Base-by-base conservation (phyloP, 768 basidiomycete species). In the Panaeolus papilionaceus region DNA sequence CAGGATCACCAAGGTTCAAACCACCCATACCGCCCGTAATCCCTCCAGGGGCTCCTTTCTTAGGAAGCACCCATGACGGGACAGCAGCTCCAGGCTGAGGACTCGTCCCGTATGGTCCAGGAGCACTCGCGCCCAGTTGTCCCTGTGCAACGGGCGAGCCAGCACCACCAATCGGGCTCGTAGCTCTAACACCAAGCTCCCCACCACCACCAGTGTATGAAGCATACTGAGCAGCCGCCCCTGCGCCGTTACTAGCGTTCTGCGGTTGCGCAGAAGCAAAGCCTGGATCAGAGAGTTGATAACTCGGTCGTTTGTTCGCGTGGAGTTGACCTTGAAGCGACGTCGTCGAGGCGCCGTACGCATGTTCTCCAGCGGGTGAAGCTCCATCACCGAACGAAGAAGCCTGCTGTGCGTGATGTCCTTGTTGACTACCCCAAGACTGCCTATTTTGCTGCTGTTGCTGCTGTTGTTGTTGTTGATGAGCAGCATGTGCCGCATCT, bases 11-110 rank as follows among this genome's bases (percentile, higher is more conserved):
- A 26, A 58, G 33, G 14, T 28, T 58, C 54, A 58, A 58, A 23
- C 54, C 54, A 37, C 54, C 54, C 54, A 58, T 33, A 37, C 28
- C 28, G 12, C 64, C 58, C 73, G 18, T 68, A 75, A 28, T 72
- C 74, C 62, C 66, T 75, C 37, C 71, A 73, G 45, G 67, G 42
- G 38, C 72, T 74, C 63, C 64, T 75, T 81, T 82, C 80, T 82
- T 84, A 14, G 83, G 84, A 37, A 85, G 68, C 1, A 84, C 80
- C 84, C 84, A 85, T 44, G 82, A 77, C 9, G 84, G 84, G n/a
- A 75, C 77, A 62, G 74, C 62, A 23, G 70, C 65, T 0, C 65
- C 64, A 28, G 69, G 66, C 37, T 64, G 67, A 12, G 71, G 73
- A 45, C 72, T 74, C 11, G 68, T 68, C 49, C 33, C 64, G 8